These are phyloP conservation scores for Plasmodium berghei DNA, from an alignment of 169 alveolate species.

Conservation along the genomic window DNA sequence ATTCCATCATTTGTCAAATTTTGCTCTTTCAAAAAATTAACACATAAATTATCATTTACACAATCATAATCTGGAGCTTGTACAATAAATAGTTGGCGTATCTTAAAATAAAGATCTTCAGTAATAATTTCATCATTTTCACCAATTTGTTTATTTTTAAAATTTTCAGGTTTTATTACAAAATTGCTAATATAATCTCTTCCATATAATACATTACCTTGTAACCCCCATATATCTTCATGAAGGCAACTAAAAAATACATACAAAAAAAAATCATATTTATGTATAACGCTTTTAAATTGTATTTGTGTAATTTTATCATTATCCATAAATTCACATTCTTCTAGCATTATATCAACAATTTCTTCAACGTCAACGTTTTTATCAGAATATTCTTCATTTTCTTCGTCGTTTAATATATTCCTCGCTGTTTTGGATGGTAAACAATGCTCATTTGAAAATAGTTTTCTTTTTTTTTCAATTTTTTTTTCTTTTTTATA, in stretches of 20 bases:
- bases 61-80: slow-evolving; percentile 75
- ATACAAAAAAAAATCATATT: slow-evolving; percentile 82
- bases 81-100: slow-evolving; percentile 66
- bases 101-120: slow-evolving; percentile 70
- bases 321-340: slow-evolving; percentile 84
- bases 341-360: slow-evolving; percentile 84
- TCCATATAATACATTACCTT: slow-evolving; percentile 88
- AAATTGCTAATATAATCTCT: slow-evolving; percentile 68
- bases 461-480: slow-evolving; percentile 18
- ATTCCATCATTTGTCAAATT: slow-evolving; percentile 2
- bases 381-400: slow-evolving; percentile 22
- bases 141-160: slow-evolving; percentile 44
- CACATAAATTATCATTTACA: slow-evolving; percentile 62
- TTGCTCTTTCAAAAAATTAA: slow-evolving; percentile 27
- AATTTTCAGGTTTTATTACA: slow-evolving; percentile 56
- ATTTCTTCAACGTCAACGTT: slow-evolving; percentile 80
- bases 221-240: slow-evolving; percentile 91
- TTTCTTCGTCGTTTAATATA: slow-evolving; percentile 58
- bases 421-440: slow-evolving; percentile 76
- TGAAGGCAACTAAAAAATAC: slow-evolving; percentile 89
- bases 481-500: slow-evolving; percentile 56
- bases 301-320: slow-evolving; percentile 82
- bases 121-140: slow-evolving; percentile 56
- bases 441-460: slow-evolving; percentile 36
- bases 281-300: slow-evolving; percentile 88